Evolutionary conservation across 768 basidiomycete genomes (phyloP).

Genomic region (Termitomyces sp.): DNA sequence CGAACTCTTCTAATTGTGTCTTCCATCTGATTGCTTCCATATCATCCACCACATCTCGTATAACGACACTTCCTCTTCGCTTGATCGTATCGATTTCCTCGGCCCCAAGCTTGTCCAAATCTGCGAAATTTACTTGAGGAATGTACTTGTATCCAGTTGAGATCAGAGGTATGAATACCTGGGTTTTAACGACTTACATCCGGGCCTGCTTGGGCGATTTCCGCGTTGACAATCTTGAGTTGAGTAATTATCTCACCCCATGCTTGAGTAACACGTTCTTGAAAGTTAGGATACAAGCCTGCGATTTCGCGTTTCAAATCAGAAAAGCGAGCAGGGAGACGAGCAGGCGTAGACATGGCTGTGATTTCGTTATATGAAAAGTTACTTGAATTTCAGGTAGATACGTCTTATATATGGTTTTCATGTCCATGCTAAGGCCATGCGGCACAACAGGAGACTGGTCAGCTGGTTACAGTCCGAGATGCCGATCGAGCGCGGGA

Average conservation of each 20-base stretch:
- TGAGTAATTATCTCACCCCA: slow-evolving; percentile 58
- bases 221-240: slow-evolving; percentile 40
- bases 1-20: slow-evolving; percentile 48
- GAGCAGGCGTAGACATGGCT: slow-evolving; percentile 7
- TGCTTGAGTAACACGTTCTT: slow-evolving; percentile 43
- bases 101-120: slow-evolving; percentile 41
- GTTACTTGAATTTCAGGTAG: neutral
- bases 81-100: slow-evolving; percentile 49
- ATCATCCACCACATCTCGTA: slow-evolving; percentile 56
- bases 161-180: neutral
- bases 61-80: slow-evolving; percentile 55
- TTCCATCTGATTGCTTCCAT: slow-evolving; percentile 58
- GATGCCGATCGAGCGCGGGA: neutral
- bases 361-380: neutral
- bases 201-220: slow-evolving; percentile 43
- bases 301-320: slow-evolving; percentile 60
- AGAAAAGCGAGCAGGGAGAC: slow-evolving; percentile 46
- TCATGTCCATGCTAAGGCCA: neutral
- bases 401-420: neutral
- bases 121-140: slow-evolving; percentile 57
- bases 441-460: neutral
- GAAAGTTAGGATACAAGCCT: slow-evolving; percentile 45
- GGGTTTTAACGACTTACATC: slow-evolving; percentile 33
- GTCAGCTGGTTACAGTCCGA: neutral
- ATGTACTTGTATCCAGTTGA: slow-evolving; percentile 39